Conservation (phyloP, 2,329 filamentous ascomycete species). For the Pseudocercospora macadamiae region DNA sequence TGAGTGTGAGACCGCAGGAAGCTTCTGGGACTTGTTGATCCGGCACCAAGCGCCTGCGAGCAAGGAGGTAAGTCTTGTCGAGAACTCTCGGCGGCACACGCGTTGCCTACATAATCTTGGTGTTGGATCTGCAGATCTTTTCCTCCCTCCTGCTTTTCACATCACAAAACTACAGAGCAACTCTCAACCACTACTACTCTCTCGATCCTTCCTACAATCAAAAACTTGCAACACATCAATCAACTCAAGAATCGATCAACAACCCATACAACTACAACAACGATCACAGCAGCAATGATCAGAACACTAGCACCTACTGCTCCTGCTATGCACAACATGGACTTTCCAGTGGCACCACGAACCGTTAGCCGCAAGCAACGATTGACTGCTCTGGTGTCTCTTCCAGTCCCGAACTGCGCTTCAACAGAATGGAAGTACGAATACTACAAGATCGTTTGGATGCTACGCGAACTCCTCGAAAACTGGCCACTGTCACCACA, state of each 20-base stretch:
- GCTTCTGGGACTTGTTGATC: not conserved
- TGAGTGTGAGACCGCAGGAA: conserved; percentile 7
- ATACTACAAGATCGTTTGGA: conserved; percentile 25
- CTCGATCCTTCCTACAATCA: not conserved
- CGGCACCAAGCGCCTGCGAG: not conserved
- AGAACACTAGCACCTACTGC: not conserved
- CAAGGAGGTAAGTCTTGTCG: conserved; percentile 2
- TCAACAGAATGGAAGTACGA: conserved; percentile 25
- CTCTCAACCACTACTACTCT: not conserved
- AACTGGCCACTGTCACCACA: conserved; percentile 20
- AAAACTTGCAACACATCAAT: not conserved
- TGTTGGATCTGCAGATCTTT: not conserved
- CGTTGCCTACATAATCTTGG: conserved; percentile 6
- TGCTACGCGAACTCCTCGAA: conserved; percentile 24
- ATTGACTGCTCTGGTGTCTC: conserved; percentile 19
- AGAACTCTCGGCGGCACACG: conserved; percentile 3
- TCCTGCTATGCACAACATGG: conserved; percentile 6
- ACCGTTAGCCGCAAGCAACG: conserved; percentile 23
- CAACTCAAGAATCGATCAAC: not conserved
- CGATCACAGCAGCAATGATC: not conserved
- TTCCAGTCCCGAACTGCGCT: conserved; percentile 22
- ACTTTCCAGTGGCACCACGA: conserved; percentile 19
- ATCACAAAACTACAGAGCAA: not conserved
- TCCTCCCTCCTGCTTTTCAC: not conserved
- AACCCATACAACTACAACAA: not conserved